Conservation (phyloP, 306 rosid genomes). For the Pyrus bretschneideri region DNA sequence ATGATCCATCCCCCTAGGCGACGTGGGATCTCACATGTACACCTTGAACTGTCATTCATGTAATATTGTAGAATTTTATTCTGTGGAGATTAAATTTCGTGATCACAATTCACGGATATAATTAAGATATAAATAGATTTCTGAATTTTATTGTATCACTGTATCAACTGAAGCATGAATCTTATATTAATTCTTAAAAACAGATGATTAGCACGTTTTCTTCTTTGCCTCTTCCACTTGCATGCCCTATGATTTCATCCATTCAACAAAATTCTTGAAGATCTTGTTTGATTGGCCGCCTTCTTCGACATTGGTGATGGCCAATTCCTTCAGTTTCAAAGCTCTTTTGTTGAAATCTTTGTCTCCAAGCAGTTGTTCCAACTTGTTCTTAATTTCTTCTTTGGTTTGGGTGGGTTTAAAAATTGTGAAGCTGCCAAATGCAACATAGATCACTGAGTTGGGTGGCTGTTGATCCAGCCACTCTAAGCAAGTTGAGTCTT, state of each 20-base stretch:
- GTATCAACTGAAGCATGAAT: neutral
- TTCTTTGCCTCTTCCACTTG: too few species aligned
- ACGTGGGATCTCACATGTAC: too few species aligned
- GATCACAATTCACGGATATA: too few species aligned
- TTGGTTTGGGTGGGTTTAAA: slow-evolving; percentile 6
- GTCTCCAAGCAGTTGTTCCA: slow-evolving; percentile 14
- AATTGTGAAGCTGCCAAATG: slow-evolving; percentile 30
- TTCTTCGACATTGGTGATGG: slow-evolving; percentile 13
- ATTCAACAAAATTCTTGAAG: slow-evolving; percentile 26
- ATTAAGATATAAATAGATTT: too few species aligned
- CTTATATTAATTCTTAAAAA: neutral
- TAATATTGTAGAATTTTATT: too few species aligned
- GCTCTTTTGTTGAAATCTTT: slow-evolving; percentile 6
- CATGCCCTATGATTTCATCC: slow-evolving; percentile 26
- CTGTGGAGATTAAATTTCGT: too few species aligned
- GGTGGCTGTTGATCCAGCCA: slow-evolving; percentile 27
- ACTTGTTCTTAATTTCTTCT: slow-evolving; percentile 22
- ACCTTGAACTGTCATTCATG: too few species aligned
- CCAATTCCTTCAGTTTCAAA: slow-evolving; percentile 14
- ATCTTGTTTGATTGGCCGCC: slow-evolving; percentile 18
- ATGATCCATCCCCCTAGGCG: too few species aligned
- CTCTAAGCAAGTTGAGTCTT: slow-evolving; percentile 25
- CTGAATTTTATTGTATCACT: neutral
- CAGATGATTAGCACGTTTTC: neutral
- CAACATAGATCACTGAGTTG: slow-evolving; percentile 27